Base-by-base conservation (phyloP, 176 grass and related monocot species). In the Carex littledalei region DNA sequence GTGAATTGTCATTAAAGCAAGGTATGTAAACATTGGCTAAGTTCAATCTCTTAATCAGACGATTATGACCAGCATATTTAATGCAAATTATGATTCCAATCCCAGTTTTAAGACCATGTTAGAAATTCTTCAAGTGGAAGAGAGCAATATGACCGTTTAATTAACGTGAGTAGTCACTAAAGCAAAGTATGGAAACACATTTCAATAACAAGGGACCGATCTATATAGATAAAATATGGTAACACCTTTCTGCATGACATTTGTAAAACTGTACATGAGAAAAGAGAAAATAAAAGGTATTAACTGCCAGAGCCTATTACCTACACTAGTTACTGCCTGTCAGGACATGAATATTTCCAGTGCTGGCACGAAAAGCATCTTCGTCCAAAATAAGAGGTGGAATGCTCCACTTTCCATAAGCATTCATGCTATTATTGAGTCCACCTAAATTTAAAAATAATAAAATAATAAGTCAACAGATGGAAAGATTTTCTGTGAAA, bases 331-430 rank as follows among this genome's bases (percentile, higher is more conserved):
- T 34, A 37, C 11, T 37, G 65, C 22, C 3, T 14, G 62, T 12
- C 3, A 3, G 8, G 3, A 10, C 62, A 29, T 3, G 62, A 26
- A 26, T 47, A 9, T 3, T 14, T 57, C 15, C 16, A 16, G 54
- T 41, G 15, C 16, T 43, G 35, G 17, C 50, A 34, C 87, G 83
- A 71, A 92, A 95, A 53, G 78, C 81, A 60, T 89, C 83, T 92
- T 98, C 93, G 12, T 93, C 86, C 34, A 80, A 85, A 90, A 98
- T 93, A 75, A 95, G 65, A 85, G 83, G 63, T 78, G 95, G 93
- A 64, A 98, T 93, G 84, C 83, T 98, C 95, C 95, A 98, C 50
- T 90, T 93, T 57, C 93, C 95, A 77, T 85, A 93, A 18, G 86
- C 70, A 94, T 98, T 78, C 10, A 85, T 88, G 50, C 84, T 90